phyloP scores from a whole-genome alignment of 164 flowering plant species.

The Houttuynia cordata region DNA sequence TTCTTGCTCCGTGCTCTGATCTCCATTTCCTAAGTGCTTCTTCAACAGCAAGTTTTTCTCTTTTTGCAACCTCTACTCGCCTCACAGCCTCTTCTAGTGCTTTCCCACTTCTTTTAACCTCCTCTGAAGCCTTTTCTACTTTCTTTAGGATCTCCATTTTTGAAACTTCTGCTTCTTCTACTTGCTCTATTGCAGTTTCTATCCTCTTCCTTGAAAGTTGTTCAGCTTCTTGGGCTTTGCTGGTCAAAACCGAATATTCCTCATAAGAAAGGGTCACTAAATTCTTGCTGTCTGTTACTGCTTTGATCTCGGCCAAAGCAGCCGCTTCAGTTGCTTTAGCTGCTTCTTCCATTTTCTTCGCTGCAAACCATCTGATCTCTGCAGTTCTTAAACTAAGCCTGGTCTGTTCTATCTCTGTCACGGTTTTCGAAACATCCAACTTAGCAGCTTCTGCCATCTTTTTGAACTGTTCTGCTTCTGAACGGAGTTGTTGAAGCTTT shows the following conservation, averaged over 20 bases:
- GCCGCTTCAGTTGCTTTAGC: constrained; percentile 79
- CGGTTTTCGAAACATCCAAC: constrained; percentile 42
- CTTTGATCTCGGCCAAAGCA: constrained; percentile 71
- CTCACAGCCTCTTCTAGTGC: constrained; percentile 63
- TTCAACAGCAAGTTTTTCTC: constrained; percentile 77
- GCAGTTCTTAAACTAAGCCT: constrained; percentile 52
- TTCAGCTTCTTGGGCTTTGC: constrained; percentile 61
- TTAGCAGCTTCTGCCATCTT: constrained; percentile 61
- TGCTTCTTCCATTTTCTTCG: constrained; percentile 80
- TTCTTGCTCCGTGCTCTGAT: constrained; percentile 64
- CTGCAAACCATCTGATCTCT: constrained; percentile 71
- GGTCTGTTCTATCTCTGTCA: constrained; percentile 66
- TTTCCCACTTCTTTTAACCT: constrained; percentile 58
- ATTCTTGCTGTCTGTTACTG: constrained; percentile 30
- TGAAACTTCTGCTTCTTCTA: constrained; percentile 63
- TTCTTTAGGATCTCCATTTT: constrained; percentile 43
- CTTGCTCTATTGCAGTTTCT: constrained; percentile 38
- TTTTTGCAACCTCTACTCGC: constrained; percentile 77
- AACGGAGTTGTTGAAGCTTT: constrained; percentile 45
- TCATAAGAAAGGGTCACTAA: constrained; percentile 59
- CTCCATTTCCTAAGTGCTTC: constrained; percentile 85
- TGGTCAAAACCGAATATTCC: constrained; percentile 49
- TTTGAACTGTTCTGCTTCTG: constrained; percentile 62
- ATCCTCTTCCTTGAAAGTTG: constrained; percentile 39
- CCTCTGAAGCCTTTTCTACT: constrained; percentile 71